These are phyloP conservation scores for Wolfiporia cocos DNA, from an alignment of 1,284 basidiomycete genomes.

Conservation along the genomic window DNA sequence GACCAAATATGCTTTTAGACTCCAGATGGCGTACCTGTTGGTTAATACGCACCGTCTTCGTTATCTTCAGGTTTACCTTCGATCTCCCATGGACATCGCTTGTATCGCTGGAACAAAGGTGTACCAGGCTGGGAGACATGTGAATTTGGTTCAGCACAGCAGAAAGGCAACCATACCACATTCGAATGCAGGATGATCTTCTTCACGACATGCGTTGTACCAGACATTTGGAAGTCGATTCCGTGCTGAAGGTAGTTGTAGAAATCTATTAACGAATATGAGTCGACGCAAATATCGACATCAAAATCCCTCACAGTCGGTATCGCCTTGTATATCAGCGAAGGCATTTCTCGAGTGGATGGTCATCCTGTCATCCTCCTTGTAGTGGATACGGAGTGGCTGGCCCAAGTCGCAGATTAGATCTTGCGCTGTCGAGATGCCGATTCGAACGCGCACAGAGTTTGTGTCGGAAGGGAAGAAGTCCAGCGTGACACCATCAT, in stretches of 20 bases:
- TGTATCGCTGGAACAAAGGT: conserved; percentile 82
- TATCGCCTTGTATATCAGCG: conserved; percentile 33
- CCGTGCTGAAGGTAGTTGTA: conserved; percentile 92
- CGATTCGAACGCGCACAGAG: conserved; percentile 62
- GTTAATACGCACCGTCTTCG: conserved; percentile 50
- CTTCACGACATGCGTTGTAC: conserved; percentile 63
- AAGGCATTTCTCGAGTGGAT: conserved; percentile 55
- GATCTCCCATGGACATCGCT: conserved; percentile 85
- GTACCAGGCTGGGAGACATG: conserved; percentile 63
- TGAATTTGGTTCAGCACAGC: background rate
- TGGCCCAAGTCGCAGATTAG: conserved; percentile 72
- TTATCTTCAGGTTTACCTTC: conserved; percentile 70
- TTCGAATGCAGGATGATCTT: conserved; percentile 87
- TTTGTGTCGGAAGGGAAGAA: conserved; percentile 51
- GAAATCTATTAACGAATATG: conserved; percentile 53
- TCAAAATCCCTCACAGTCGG: conserved; percentile 26
- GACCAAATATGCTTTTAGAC: conserved; percentile 8
- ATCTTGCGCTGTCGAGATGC: conserved; percentile 80
- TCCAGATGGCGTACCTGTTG: conserved; percentile 1
- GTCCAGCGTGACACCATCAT: conserved; percentile 63
- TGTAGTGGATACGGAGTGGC: conserved; percentile 74
- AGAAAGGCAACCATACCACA: conserved; percentile 49
- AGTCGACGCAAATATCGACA: too few species aligned
- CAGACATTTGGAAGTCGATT: conserved; percentile 77
- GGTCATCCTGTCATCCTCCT: conserved; percentile 83